Base-by-base conservation (phyloP, 2,329 filamentous ascomycete species). In the Pseudopyrenochaeta lycopersici region DNA sequence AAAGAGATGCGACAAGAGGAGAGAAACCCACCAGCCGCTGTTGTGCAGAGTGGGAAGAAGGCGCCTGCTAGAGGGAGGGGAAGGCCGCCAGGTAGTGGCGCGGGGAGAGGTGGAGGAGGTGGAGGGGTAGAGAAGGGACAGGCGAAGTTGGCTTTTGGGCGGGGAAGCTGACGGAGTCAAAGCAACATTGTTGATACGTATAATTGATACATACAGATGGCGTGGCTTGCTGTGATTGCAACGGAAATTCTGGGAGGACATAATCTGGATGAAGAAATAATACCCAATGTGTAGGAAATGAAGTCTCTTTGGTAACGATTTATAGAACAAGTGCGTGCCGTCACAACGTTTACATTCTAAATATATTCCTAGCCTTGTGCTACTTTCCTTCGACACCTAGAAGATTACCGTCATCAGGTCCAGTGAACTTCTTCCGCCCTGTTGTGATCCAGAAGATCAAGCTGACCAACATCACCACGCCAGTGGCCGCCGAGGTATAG, bases 401-500 rank as follows among this genome's bases (percentile, higher is more conserved):
- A 36, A 67, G 40, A 35, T 65, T 54, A 2, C 68, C 69, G 33
- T 54, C 64, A 29, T 74, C 67, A 2, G 83, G 82, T 0, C 82
- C 82, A 0, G 77, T 81, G 56, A 85, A 85, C 18, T 77, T 68
- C 57, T 78, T 81, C 48, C 77, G 68, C 0, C 81, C 83, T 0
- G 80, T 83, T 1, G 77, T 81, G 7, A 84, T 53, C 84, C 83
- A 85, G 1, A 81, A 85, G 2, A 81, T 62, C 1, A 77, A 36
- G 14, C 78, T 81, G 15, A 86, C 74, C 4, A 84, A 54, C 66
- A 80, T 83, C 33, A 85, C 81, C 1, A 83, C 74, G 0, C 83
- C 84, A 27, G 85, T 80, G 0, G 84, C 84, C 0, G 84, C 84
- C 18, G 78, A 81, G 0, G 82, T 85, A 58, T 85, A 85, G 52